phyloP scores from a whole-genome alignment of 805 yeast species.

The Soucietia sequanensis region DNA sequence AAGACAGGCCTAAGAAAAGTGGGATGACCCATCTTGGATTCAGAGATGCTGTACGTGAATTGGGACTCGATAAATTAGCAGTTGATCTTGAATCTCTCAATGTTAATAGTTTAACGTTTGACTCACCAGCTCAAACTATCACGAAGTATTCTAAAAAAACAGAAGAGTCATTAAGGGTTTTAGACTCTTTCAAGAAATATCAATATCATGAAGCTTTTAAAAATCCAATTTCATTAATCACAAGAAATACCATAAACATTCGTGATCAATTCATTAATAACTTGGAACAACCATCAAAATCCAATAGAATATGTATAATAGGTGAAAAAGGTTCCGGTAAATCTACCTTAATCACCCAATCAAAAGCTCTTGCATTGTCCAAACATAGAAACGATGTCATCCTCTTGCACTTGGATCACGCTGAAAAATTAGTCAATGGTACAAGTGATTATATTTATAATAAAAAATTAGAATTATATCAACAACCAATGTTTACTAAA shows the following conservation, averaged over 20 bases:
- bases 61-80: constrained; percentile 35
- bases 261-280: constrained; percentile 39
- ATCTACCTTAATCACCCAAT: constrained; percentile 67
- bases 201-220: constrained; percentile 69
- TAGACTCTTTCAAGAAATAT: constrained; percentile 65
- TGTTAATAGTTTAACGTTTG: constrained; percentile 11
- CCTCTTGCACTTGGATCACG: constrained; percentile 63
- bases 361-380: constrained; percentile 52
- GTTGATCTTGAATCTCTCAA: constrained; percentile 15
- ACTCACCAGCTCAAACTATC: constrained; percentile 14
- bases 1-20: constrained; percentile 29
- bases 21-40: constrained; percentile 43
- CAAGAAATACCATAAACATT: constrained; percentile 45
- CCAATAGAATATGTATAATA: constrained; percentile 53
- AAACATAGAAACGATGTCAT: constrained; percentile 36
- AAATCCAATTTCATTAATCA: constrained; percentile 58
- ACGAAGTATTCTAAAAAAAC: constrained; percentile 40
- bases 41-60: constrained; percentile 33
- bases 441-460: constrained; percentile 64
- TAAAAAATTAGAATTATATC: constrained; percentile 47
- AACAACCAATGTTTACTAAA: constrained; percentile 77
- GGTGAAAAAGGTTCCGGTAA: constrained; percentile 83
- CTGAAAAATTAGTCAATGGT: constrained; percentile 67
- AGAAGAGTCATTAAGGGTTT: constrained; percentile 42
- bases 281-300: constrained; percentile 27